Percentiles rank a stretch among this genome's conserved stretches.
These are phyloP conservation scores for Magnolia kwangsiensis DNA, from an alignment of 164 flowering plant species.

Conservation along the genomic window DNA sequence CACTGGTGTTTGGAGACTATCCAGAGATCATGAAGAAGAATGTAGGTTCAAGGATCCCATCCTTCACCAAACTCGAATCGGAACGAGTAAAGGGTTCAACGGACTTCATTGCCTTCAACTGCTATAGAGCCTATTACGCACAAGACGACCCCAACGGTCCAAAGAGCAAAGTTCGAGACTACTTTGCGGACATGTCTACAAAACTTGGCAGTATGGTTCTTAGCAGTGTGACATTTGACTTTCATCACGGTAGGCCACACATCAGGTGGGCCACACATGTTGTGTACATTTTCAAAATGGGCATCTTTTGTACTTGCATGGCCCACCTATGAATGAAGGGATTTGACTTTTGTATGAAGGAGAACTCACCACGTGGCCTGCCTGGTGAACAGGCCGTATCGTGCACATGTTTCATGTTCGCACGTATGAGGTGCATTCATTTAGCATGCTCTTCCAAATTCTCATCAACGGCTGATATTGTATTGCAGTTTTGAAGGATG, in stretches of 20 bases:
- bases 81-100: conserved; percentile 27
- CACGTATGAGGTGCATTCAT: too few relatives aligned
- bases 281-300: too few relatives aligned
- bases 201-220: conserved; percentile 12
- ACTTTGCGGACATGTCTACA: conserved; percentile 16
- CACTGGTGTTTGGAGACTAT: conserved; percentile 61
- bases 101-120: conserved; percentile 34
- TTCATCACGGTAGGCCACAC: background rate
- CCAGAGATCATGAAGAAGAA: conserved; percentile 48
- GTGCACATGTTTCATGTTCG: too few relatives aligned
- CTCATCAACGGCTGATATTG: too few relatives aligned
- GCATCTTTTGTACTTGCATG: too few relatives aligned
- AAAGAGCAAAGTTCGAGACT: conserved; percentile 10
- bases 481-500: too few relatives aligned
- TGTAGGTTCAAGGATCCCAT: conserved; percentile 49
- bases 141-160: conserved; percentile 12
- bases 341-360: too few relatives aligned
- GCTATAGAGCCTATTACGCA: conserved; percentile 18
- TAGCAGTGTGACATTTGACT: background rate
- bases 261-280: too few relatives aligned
- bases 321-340: too few relatives aligned
- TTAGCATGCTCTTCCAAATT: too few relatives aligned
- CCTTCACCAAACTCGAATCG: conserved; percentile 34
- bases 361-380: too few relatives aligned
- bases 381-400: too few relatives aligned